These are phyloP conservation scores for Acarospora socialis DNA, from an alignment of 2,329 filamentous ascomycete species.

Conservation along the genomic window DNA sequence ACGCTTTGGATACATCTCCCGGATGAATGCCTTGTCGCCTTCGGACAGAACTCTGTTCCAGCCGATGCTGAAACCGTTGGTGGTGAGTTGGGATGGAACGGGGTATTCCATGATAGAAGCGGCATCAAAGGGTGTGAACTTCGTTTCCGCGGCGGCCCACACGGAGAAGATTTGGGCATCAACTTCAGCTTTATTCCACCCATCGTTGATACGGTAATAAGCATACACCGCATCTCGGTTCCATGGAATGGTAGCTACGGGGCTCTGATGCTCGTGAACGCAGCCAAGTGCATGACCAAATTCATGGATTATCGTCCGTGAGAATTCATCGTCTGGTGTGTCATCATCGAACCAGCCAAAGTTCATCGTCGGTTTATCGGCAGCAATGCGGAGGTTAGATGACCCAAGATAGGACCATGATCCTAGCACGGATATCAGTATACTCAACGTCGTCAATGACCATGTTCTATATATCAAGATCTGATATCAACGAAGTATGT, in stretches of 20 bases:
- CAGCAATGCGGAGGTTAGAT: background rate
- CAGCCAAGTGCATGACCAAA: conserved; percentile 20
- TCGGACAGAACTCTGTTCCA: conserved; percentile 3
- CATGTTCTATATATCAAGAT: too few species aligned
- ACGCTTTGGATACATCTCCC: background rate
- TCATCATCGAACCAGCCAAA: conserved; percentile 15
- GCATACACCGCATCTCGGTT: conserved; percentile 14
- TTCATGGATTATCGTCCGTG: conserved; percentile 16
- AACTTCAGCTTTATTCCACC: conserved; percentile 1
- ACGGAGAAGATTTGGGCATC: conserved; percentile 5
- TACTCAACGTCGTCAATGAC: too few species aligned
- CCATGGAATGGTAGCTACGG: conserved; percentile 16
- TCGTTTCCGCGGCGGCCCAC: background rate
- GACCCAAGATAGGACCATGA: conserved; percentile 6
- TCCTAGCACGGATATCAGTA: too few species aligned
- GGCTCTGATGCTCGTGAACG: conserved; percentile 18
- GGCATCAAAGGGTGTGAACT: conserved; percentile 2
- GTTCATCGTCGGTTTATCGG: conserved; percentile 16
- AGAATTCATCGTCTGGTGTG: conserved; percentile 12
- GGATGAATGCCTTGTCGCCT: conserved; percentile 4
- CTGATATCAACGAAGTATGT: too few species aligned
- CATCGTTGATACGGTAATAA: conserved; percentile 9
- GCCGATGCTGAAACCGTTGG: background rate
- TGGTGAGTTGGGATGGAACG: conserved; percentile 1
- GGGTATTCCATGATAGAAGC: conserved; percentile 7